A percentile compares a stretch with the other conserved stretches of the same genome.
Evolutionary conservation across 192 early-diverging fungal genomes (phyloP).

Genomic region (Spinellus fusiger): DNA sequence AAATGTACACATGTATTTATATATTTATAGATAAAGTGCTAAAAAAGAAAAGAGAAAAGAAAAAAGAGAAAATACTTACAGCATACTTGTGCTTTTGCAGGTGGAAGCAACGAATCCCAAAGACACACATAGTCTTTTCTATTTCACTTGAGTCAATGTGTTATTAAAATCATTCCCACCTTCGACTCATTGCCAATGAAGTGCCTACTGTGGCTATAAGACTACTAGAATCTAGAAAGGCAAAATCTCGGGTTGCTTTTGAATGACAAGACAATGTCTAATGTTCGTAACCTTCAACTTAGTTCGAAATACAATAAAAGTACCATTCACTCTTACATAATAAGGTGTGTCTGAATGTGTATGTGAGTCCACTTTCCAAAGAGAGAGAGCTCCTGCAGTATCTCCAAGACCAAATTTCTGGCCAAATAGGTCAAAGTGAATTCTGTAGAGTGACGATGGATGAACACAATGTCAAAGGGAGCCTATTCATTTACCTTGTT

Average conservation of each 20-base stretch:
- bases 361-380: slow-evolving; percentile 76
- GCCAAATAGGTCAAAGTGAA: slow-evolving; percentile 76
- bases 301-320: not conserved
- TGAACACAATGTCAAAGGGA: not conserved
- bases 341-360: slow-evolving; percentile 52
- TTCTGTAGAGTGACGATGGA: slow-evolving; percentile 18
- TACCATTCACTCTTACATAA: slow-evolving; percentile 24
- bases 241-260: slow-evolving; percentile 63
- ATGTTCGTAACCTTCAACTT: not conserved
- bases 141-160: not conserved
- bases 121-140: slow-evolving; percentile 57
- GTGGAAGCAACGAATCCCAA: slow-evolving; percentile 75
- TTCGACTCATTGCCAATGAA: slow-evolving; percentile 37
- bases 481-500: slow-evolving; percentile 28
- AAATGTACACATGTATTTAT: not conserved
- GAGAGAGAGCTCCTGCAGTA: slow-evolving; percentile 54
- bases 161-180: slow-evolving; percentile 5
- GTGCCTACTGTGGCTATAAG: slow-evolving; percentile 68
- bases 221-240: slow-evolving; percentile 66
- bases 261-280: slow-evolving; percentile 50
- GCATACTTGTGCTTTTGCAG: slow-evolving; percentile 51
- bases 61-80: slow-evolving; percentile 19
- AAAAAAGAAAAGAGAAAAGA: not conserved
- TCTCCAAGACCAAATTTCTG: slow-evolving; percentile 72
- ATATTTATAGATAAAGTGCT: not conserved